Base-by-base conservation (phyloP, 2,329 filamentous ascomycete species). In the Apiospora rasikravindrae region DNA sequence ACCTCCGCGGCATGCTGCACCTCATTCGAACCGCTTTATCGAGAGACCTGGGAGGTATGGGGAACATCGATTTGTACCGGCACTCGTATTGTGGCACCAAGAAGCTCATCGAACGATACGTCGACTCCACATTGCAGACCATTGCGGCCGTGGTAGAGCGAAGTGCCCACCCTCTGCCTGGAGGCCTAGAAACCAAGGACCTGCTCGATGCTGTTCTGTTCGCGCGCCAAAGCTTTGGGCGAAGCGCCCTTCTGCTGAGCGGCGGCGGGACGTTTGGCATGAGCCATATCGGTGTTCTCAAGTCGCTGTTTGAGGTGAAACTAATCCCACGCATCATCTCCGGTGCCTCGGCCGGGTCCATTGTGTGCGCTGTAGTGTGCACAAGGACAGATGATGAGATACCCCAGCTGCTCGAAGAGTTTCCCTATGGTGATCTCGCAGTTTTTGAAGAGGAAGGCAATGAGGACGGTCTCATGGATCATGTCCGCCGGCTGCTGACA, bases 251-350 rank as follows among this genome's bases (percentile, higher is more conserved):
- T 69, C 85, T 97, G 13, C 85, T 98, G 13, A 97, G 94, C 5
- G 95, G 95, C 10, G 95, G 95, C 2, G 94, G 93, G 1, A 96
- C 95, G 0, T 94, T 97, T 82, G 95, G 95, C 53, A 97, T 98
- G 93, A 93, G 93, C 73, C 95, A 98, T 80, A 93, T 97, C 71
- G 95, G 95, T 1, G 94, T 98, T 2, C 84, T 97, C 71, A 97
- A 97, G 81, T 88, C 92, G 4, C 86, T 98, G 2, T 95, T 91
- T 80, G 91, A 96, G 78, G 87, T 89, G 4, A 88, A 89, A 10
- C 86, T 97, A 16, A 86, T 98, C 2, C 95, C 95, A 3, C 91
- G 94, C 67, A 95, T 97, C 79, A 94, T 97, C 69, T 97, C 94
- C 0, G 94, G 94, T 2, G 93, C 94, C 7, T 97, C 94, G 40